phyloP scores from a whole-genome alignment of 805 yeast genomes.

The Yamadazyma scolyti region DNA sequence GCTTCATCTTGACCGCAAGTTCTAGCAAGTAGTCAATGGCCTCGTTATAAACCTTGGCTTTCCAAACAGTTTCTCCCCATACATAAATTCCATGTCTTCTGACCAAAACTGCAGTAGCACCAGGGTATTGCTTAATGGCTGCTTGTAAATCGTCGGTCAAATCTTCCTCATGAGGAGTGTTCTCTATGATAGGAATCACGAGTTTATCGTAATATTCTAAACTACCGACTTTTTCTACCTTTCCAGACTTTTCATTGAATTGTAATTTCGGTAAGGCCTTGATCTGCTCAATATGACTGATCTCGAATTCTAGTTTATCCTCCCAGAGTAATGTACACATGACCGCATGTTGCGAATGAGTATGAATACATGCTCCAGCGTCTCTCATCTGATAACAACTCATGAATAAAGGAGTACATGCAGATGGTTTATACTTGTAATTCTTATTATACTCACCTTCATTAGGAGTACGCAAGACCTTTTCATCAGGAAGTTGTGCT shows the following conservation, averaged over 20 bases:
- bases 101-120: conserved; percentile 81
- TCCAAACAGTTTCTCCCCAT: conserved; percentile 94
- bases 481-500: conserved; percentile 50
- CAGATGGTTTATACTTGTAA: conserved; percentile 73
- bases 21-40: conserved; percentile 88
- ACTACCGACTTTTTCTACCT: conserved; percentile 60
- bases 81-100: conserved; percentile 93
- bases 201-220: conserved; percentile 70
- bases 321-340: conserved; percentile 66
- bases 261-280: conserved; percentile 74
- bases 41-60: conserved; percentile 90
- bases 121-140: conserved; percentile 69
- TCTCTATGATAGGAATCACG: conserved; percentile 86
- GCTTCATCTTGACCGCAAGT: conserved; percentile 78
- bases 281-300: conserved; percentile 84
- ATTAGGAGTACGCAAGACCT: conserved; percentile 58
- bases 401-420: conserved; percentile 86
- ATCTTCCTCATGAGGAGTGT: conserved; percentile 85
- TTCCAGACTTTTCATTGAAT: conserved; percentile 23
- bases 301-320: conserved; percentile 63
- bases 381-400: conserved; percentile 63
- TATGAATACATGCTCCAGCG: conserved; percentile 93
- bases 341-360: conserved; percentile 89
- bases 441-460: conserved; percentile 34
- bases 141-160: conserved; percentile 61